Conservation (phyloP, 345 rosid genomes). For the Ceriops decandra region DNA sequence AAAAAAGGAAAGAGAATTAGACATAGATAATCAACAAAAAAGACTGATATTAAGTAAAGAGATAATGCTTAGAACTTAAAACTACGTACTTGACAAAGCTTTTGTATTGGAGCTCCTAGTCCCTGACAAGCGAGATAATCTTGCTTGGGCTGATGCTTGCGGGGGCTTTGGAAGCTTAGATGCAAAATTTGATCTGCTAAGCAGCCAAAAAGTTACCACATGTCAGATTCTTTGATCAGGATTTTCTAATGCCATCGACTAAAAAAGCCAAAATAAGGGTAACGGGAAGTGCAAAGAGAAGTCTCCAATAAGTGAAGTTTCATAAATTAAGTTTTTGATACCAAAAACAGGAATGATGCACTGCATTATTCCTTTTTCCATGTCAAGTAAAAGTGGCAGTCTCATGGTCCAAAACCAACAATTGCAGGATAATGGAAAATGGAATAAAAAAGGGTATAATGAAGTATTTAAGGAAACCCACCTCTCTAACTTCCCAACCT, state of each 20-base stretch:
- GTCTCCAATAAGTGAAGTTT: too few species aligned
- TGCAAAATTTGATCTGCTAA: slow-evolving; percentile 29
- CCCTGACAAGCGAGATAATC: slow-evolving; percentile 48
- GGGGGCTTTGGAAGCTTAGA: slow-evolving; percentile 63
- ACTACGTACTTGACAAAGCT: slow-evolving; percentile 47
- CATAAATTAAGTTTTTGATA: too few species aligned
- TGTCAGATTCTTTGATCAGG: slow-evolving; percentile 2
- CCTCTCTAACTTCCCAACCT: slow-evolving; percentile 38
- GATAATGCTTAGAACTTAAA: neutral
- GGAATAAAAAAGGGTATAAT: neutral
- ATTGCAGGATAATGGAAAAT: neutral
- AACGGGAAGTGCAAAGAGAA: too few species aligned
- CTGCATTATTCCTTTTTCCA: too few species aligned
- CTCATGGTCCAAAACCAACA: too few species aligned
- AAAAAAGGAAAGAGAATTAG: neutral
- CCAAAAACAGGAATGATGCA: too few species aligned
- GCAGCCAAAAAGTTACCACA: neutral
- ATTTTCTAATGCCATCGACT: neutral
- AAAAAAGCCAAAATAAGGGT: too few species aligned
- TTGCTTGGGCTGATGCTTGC: slow-evolving; percentile 39
- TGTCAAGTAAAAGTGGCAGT: too few species aligned
- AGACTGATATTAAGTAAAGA: neutral
- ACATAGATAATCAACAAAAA: neutral
- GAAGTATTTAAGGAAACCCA: slow-evolving; percentile 27
- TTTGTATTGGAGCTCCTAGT: slow-evolving; percentile 45